Evolutionary conservation across 1,139 yeast species (phyloP).

Genomic region (Meyerozyma carpophila): DNA sequence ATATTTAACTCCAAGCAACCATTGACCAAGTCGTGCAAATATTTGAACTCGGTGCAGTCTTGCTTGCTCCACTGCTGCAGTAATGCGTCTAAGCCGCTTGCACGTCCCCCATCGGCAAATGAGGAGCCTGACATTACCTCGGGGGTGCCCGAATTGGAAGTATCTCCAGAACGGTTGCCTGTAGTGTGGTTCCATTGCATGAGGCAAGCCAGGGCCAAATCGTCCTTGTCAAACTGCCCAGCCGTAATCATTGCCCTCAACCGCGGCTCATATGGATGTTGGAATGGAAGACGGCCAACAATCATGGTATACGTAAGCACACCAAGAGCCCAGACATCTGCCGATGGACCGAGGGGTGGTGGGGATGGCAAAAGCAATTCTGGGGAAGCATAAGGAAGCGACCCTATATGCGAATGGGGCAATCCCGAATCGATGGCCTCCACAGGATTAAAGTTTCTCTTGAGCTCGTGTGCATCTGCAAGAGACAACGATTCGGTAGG

Average conservation of each 20-base stretch:
- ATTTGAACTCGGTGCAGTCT: slow-evolving; percentile 17
- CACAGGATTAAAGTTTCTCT: slow-evolving; percentile 3
- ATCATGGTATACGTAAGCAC: slow-evolving; percentile 69
- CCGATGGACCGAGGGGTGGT: slow-evolving; percentile 64
- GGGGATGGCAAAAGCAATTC: slow-evolving; percentile 67
- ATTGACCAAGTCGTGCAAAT: slow-evolving; percentile 39
- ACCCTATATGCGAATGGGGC: slow-evolving; percentile 74
- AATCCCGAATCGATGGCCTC: slow-evolving; percentile 31
- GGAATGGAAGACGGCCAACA: slow-evolving; percentile 74
- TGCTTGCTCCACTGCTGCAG: slow-evolving; percentile 19
- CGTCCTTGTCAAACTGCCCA: slow-evolving; percentile 52
- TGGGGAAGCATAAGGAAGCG: slow-evolving; percentile 90
- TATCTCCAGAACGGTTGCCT: slow-evolving; percentile 7
- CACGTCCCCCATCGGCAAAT: background rate
- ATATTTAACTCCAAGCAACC: slow-evolving; percentile 54
- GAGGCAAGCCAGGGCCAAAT: slow-evolving; percentile 32
- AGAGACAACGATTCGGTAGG: slow-evolving; percentile 18
- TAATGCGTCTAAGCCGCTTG: slow-evolving; percentile 3
- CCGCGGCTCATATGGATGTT: slow-evolving; percentile 76
- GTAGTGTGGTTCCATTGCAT: slow-evolving; percentile 22
- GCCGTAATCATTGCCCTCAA: slow-evolving; percentile 67
- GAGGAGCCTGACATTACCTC: background rate
- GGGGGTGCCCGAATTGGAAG: background rate
- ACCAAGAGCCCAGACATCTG: slow-evolving; percentile 92
- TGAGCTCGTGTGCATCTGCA: slow-evolving; percentile 2